Conservation (phyloP, 2,329 filamentous ascomycete species). For the Aspergillus novofumigatus region DNA sequence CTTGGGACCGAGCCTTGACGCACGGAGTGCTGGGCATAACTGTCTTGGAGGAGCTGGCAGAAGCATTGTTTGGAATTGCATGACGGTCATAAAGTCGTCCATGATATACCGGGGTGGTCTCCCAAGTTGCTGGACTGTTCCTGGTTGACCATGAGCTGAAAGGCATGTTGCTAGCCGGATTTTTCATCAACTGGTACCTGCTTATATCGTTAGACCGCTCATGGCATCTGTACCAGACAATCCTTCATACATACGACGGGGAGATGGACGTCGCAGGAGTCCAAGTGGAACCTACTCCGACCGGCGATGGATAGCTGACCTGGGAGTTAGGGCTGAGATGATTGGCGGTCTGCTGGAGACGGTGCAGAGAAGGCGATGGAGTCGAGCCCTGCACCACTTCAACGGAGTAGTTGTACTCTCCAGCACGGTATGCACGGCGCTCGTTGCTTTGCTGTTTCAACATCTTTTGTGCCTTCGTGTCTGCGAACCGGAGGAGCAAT, state of each 20-base stretch:
- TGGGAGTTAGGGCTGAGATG: slow-evolving; percentile 42
- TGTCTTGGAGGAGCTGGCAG: slow-evolving; percentile 35
- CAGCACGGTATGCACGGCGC: slow-evolving; percentile 90
- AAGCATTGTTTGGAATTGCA: slow-evolving; percentile 29
- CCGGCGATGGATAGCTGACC: slow-evolving; percentile 41
- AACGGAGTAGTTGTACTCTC: slow-evolving; percentile 73
- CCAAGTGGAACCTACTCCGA: slow-evolving; percentile 39
- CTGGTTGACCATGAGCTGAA: slow-evolving; percentile 37
- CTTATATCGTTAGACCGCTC: slow-evolving; percentile 24
- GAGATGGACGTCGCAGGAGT: slow-evolving; percentile 48
- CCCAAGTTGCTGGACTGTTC: slow-evolving; percentile 33
- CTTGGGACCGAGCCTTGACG: slow-evolving; percentile 29
- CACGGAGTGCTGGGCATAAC: slow-evolving; percentile 27
- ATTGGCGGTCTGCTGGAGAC: slow-evolving; percentile 36
- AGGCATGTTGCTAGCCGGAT: slow-evolving; percentile 30
- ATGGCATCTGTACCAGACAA: background rate
- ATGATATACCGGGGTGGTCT: slow-evolving; percentile 36
- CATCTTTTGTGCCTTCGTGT: slow-evolving; percentile 94
- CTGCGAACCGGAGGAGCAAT: slow-evolving; percentile 92
- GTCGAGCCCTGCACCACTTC: slow-evolving; percentile 43
- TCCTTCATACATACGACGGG: slow-evolving; percentile 38
- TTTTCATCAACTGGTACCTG: slow-evolving; percentile 39
- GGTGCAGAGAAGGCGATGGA: slow-evolving; percentile 41
- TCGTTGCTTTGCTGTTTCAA: slow-evolving; percentile 95
- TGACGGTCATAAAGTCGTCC: slow-evolving; percentile 25